Conservation (phyloP, 257 asterid species). For the Phtheirospermum japonicum region DNA sequence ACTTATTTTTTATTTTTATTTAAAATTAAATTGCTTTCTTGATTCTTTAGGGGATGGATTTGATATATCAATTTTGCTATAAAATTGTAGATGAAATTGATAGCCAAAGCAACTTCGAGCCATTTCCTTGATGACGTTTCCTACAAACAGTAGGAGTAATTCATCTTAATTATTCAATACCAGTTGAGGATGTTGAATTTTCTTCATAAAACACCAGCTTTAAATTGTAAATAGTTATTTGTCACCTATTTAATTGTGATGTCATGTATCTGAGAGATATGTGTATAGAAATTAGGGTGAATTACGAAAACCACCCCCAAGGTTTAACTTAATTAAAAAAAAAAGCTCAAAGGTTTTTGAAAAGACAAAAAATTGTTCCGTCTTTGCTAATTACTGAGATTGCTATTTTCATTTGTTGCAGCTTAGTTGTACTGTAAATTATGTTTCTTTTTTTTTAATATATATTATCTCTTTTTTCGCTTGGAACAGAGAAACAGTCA, state of each 20-base stretch:
- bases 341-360: no score
- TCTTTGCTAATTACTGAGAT: background rate
- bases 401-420: background rate
- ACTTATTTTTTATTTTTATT: background rate
- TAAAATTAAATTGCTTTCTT: background rate
- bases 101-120: slow-evolving; percentile 31
- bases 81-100: slow-evolving; percentile 26
- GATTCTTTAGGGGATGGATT: slow-evolving; percentile 20
- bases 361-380: no score
- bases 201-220: background rate
- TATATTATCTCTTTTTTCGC: background rate
- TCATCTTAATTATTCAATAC: slow-evolving; percentile 20
- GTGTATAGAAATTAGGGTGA: background rate
- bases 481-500: slow-evolving; percentile 79
- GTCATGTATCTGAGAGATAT: background rate
- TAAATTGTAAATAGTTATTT: background rate
- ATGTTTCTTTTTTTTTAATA: background rate
- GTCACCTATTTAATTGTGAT: background rate
- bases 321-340: no score
- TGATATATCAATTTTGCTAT: slow-evolving; percentile 8
- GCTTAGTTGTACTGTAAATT: background rate
- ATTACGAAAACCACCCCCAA: no score
- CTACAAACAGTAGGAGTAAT: slow-evolving; percentile 21
- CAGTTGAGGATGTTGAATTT: slow-evolving; percentile 3
- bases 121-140: slow-evolving; percentile 33